Evolutionary conservation across 805 yeast species (phyloP).

Genomic region (Saccharomyces kudriavzevii): DNA sequence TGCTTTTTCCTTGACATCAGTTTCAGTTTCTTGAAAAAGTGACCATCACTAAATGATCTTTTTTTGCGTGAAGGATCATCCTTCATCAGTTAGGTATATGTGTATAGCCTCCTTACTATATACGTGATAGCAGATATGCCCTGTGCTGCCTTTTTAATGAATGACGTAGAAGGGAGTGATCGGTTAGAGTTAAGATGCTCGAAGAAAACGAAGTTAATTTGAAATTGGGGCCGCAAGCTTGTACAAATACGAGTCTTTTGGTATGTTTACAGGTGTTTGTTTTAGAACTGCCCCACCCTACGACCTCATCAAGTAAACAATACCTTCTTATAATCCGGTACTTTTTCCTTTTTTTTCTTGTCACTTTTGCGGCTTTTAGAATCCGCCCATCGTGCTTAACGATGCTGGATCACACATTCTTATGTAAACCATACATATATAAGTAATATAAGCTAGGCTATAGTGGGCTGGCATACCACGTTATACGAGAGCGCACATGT

Average conservation of each 20-base stretch:
- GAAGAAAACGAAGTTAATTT: neutral
- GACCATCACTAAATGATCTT: slow-evolving; percentile 11
- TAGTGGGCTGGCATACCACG: neutral
- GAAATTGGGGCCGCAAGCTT: neutral
- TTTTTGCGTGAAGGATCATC: neutral
- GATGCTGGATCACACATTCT: neutral
- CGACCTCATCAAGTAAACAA: neutral
- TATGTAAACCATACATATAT: neutral
- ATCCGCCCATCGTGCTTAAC: neutral
- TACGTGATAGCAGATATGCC: neutral
- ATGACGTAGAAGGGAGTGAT: neutral
- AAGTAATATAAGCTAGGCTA: neutral
- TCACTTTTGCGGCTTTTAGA: neutral
- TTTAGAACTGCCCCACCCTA: neutral
- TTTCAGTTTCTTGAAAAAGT: neutral
- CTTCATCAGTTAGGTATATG: neutral
- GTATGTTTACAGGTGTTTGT: neutral
- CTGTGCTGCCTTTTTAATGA: neutral
- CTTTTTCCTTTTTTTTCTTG: neutral
- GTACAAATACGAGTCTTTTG: neutral
- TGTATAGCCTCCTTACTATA: neutral
- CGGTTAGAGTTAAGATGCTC: neutral
- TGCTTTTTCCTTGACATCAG: neutral
- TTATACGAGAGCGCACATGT: neutral
- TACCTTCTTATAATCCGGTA: neutral